Base-by-base conservation (phyloP, 495 filamentous ascomycete species). In the Xylaria acuta region DNA sequence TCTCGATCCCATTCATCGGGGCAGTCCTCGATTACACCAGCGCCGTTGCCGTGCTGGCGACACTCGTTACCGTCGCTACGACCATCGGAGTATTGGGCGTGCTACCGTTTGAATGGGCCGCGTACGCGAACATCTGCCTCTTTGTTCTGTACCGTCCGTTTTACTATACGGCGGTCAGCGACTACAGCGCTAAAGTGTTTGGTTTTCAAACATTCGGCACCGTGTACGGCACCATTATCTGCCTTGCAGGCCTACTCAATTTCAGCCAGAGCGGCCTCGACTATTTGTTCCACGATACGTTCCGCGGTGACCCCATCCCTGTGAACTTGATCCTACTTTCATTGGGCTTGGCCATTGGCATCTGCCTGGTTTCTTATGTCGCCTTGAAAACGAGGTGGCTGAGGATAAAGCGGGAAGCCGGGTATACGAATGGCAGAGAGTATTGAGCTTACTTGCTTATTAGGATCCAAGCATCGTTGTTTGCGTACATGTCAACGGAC, bases 141-240 rank as follows among this genome's bases (percentile, higher is more conserved):
- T 98, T 99, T 78, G 93, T 91, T 12, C 69, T 91, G 18, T 93
- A 93, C 80, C 85, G 92, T 0, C 92, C 92, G 0, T 89, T 93
- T 58, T 93, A 92, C 80, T 93, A 93, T 78, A 93, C 92, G 2
- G 86, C 92, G 5, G 90, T 93, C 64, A 90, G 88, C 11, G 96
- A 99, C 83, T 98, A 97, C 80, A 77, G 90, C 54, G 95, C 94
- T 40, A 98, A 98, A 81, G 95, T 99, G 41, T 99, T 99, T 79
- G 95, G 96, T 9, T 97, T 97, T 82, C 90, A 89, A 72, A 97
- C 95, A 0, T 98, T 98, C 74, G 95, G 95, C 34, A 97, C 92
- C 69, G 93, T 99, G 34, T 98, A 98, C 79, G 96, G 96, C n/a
- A 86, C 94, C 9, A 91, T 97, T 68, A 98, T 98, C 71, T 97